These are phyloP conservation scores for Yamagishiella unicocca DNA, from an alignment of 139 green algal genomes.

Conservation along the genomic window DNA sequence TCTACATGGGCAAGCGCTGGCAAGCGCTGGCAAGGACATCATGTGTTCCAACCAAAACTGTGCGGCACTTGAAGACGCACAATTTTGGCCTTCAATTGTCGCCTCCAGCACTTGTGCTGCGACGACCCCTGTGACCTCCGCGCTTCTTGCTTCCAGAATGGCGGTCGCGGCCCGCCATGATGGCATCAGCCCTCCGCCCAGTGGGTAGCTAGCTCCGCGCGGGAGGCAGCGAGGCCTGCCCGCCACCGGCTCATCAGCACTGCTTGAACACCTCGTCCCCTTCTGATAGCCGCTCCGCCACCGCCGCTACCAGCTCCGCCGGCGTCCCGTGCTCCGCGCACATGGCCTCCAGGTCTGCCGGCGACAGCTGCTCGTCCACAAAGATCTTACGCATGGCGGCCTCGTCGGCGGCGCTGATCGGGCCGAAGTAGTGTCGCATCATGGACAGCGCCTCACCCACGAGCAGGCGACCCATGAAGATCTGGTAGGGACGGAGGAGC, in stretches of 20 bases:
- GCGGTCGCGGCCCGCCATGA: too few relatives aligned
- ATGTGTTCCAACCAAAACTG: too few relatives aligned
- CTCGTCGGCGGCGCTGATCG: not conserved
- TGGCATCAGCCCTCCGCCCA: too few relatives aligned
- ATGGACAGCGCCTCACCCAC: constrained; percentile 58
- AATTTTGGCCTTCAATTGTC: too few relatives aligned
- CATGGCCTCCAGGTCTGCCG: constrained; percentile 70
- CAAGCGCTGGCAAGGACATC: too few relatives aligned
- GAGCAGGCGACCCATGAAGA: constrained; percentile 68
- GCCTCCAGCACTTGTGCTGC: too few relatives aligned
- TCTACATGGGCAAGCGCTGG: too few relatives aligned
- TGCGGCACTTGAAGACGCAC: too few relatives aligned
- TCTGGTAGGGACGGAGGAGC: constrained; percentile 2
- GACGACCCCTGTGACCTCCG: too few relatives aligned
- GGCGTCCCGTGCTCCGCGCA: constrained; percentile 66
- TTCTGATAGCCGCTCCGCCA: not conserved
- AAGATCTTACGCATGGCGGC: constrained; percentile 24
- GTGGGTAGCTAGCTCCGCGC: too few relatives aligned
- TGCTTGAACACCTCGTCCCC: constrained; percentile 11
- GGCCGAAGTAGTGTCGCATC: constrained; percentile 67
- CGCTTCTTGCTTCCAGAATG: too few relatives aligned
- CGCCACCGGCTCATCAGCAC: not conserved
- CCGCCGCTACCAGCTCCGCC: constrained; percentile 48
- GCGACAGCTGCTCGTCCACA: constrained; percentile 56
- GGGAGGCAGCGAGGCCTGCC: too few relatives aligned